Base-by-base conservation (phyloP, 108 stramenopile genomes). In the Cyclotella distinguenda region DNA sequence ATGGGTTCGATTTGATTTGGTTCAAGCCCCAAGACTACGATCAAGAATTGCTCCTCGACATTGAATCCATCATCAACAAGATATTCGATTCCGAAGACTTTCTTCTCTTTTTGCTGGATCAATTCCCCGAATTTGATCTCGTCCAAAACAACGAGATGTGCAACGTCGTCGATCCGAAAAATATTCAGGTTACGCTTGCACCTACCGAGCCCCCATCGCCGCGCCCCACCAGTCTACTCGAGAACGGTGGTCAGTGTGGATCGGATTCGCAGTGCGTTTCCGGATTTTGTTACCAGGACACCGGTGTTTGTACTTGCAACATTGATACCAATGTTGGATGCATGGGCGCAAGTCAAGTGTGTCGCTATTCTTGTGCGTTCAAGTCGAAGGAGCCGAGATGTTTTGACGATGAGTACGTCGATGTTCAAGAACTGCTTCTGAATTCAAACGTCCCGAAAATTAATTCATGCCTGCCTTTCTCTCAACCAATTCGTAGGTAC, bases 1-100 rank as follows among this genome's bases (percentile, higher is more conserved):
- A 65, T 64, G 72, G 72, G 26, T 73, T 73, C 21, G 72, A 73
- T 65, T 19, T 73, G 0, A 60, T 73, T 16, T 73, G 64, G 64
- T 73, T 59, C 72, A 64, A 65, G 53, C 64, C 64, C 36, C 28
- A 42, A 18, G 57, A 51, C 6, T 73, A 50, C 32, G 39, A 45
- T 52, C 55, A 39, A 31, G 47, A 39, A 22, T 40, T 73, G 25
- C 47, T 73, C 12, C 48, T 36, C 13, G 49, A 65, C 39, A 42
- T 73, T n/a, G 22, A 47, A 9, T n/a, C 49, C 0, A 65, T 39
- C 23, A 65, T 73, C 30, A 57, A 51, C 43, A 11, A 57, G 4
- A 32, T 65, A 13, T 73, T 73, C 43, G 58, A 44, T 4, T 57
- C 43, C 18, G 50, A 34, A 16, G 35, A 58, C 39, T 73, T 73